These are phyloP conservation scores for Aphanoascus verrucosus DNA, from an alignment of 2,329 filamentous ascomycete genomes.

Conservation along the genomic window DNA sequence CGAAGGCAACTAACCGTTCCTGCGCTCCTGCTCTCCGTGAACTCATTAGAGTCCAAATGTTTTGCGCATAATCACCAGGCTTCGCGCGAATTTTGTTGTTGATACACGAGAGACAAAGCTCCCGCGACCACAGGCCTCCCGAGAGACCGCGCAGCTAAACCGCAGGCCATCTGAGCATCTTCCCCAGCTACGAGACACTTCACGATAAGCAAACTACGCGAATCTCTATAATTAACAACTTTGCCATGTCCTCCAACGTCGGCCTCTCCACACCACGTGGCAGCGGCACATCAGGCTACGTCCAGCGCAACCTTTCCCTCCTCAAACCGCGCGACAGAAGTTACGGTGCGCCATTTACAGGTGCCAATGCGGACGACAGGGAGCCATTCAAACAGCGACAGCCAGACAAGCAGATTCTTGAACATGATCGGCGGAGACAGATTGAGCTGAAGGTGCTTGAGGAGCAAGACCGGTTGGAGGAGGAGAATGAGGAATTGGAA, in stretches of 20 bases:
- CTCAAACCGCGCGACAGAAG: conserved; percentile 65
- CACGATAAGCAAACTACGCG: too few species aligned
- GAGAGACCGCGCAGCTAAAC: too few species aligned
- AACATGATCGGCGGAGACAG: conserved; percentile 83
- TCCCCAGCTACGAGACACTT: too few species aligned
- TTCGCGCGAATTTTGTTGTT: too few species aligned
- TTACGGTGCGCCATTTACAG: conserved; percentile 34
- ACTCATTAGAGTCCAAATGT: too few species aligned
- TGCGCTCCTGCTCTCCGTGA: too few species aligned
- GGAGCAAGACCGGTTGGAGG: conserved; percentile 79
- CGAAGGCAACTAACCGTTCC: too few species aligned
- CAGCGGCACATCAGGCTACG: conserved; percentile 92
- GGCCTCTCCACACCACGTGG: conserved; percentile 89
- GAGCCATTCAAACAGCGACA: conserved; percentile 66
- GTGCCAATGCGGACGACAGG: conserved; percentile 44
- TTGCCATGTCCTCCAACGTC: conserved; percentile 84
- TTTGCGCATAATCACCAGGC: too few species aligned
- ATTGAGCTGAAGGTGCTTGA: conserved; percentile 92
- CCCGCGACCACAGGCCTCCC: too few species aligned
- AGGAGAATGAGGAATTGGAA: conserved; percentile 58
- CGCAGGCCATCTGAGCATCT: background rate
- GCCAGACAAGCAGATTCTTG: conserved; percentile 83
- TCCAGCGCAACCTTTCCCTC: conserved; percentile 88
- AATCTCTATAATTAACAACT: too few species aligned
- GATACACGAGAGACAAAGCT: too few species aligned